These are phyloP conservation scores for Boletus vermiculosoides DNA, from an alignment of 768 basidiomycete species.

Conservation along the genomic window DNA sequence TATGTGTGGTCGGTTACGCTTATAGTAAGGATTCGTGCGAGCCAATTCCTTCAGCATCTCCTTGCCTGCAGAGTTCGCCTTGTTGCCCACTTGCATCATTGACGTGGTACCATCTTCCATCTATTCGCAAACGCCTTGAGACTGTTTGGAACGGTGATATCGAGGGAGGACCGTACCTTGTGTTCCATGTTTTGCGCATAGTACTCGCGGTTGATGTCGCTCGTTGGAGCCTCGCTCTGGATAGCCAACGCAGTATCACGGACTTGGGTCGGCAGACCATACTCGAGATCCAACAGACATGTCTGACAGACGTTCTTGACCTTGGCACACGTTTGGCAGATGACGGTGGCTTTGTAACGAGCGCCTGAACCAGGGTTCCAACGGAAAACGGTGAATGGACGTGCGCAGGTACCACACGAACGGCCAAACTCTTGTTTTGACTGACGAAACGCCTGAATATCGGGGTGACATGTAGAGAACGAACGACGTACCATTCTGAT, in stretches of 20 bases:
- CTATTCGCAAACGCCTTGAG: constrained; percentile 37
- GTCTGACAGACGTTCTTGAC: constrained; percentile 97
- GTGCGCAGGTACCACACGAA: constrained; percentile 95
- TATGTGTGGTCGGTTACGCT: constrained; percentile 89
- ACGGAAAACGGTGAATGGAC: constrained; percentile 95
- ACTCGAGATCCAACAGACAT: constrained; percentile 94
- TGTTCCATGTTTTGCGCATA: constrained; percentile 90
- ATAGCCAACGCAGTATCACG: constrained; percentile 90
- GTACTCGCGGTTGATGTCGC: constrained; percentile 96
- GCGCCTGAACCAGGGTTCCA: constrained; percentile 97
- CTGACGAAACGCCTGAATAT: constrained; percentile 55
- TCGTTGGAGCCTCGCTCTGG: constrained; percentile 87
- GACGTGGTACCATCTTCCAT: constrained; percentile 67
- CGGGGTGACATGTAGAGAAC: background rate
- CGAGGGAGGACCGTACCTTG: constrained; percentile 47
- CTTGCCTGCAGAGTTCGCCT: constrained; percentile 78
- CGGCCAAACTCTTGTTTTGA: constrained; percentile 96
- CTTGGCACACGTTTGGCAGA: constrained; percentile 97
- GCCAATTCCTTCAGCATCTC: constrained; percentile 97
- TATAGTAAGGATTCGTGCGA: constrained; percentile 95
- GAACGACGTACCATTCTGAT: constrained; percentile 76
- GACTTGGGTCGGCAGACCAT: constrained; percentile 94
- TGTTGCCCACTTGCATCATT: constrained; percentile 51
- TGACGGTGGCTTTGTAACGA: constrained; percentile 94
- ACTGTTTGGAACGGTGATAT: background rate